A percentile compares a stretch with the other conserved stretches of the same genome.
Evolutionary conservation across 306 rosid genomes (phyloP).

Genomic region (Prunus campanulata): DNA sequence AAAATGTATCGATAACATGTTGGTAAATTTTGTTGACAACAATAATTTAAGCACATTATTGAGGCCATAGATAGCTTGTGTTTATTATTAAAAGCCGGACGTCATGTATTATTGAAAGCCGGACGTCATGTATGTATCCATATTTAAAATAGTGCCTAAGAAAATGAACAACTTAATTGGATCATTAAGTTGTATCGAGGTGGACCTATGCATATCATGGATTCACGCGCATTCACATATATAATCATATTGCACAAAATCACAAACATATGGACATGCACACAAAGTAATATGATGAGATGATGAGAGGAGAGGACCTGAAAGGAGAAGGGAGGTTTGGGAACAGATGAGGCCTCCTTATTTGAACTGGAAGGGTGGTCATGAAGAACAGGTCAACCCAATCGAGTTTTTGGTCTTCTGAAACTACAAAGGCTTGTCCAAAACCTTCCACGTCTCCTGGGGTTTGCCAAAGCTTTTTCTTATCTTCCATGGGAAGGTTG

Average conservation of each 20-base stretch:
- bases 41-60: no score
- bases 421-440: slow-evolving; percentile 55
- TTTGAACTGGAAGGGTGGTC: slow-evolving; percentile 37
- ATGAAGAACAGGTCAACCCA: slow-evolving; percentile 51
- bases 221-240: neutral
- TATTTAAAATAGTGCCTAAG: no score
- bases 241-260: neutral
- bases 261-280: no score
- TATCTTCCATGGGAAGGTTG: slow-evolving; percentile 49
- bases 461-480: slow-evolving; percentile 47
- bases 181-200: no score
- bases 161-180: no score
- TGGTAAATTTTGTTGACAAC: no score
- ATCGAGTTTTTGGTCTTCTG: slow-evolving; percentile 43
- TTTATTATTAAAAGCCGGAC: no score
- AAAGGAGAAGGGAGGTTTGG: slow-evolving; percentile 48
- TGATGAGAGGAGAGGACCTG: slow-evolving; percentile 27
- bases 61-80: no score
- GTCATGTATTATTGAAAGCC: no score
- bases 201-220: no score
- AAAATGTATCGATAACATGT: no score
- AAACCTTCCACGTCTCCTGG: slow-evolving; percentile 54
- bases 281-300: neutral
- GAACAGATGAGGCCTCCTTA: slow-evolving; percentile 46
- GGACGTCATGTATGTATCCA: no score